Evolutionary conservation across 2,329 filamentous ascomycete species (phyloP), one percentile per base, ranked within the genome.

Genomic region (Dactylellina leptospora): DNA sequence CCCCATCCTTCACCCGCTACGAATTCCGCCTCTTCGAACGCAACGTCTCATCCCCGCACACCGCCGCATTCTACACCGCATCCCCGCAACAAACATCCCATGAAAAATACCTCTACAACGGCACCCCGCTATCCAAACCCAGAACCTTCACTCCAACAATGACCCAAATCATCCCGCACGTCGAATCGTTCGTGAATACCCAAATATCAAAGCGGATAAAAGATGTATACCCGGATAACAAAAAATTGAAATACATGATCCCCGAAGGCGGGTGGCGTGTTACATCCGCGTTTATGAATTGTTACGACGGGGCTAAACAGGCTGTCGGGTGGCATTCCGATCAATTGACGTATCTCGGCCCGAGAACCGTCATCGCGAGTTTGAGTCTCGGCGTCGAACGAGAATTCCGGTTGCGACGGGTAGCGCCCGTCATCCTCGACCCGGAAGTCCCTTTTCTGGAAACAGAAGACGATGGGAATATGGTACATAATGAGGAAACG

Each of bases 271-370:
- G 84, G 0, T 97, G 93, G 93, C 82, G 82, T 6, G 91, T 93
- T 8, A 97, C 97, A 78, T 91, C 92, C 0, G 92, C 93, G 0
- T 93, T 97, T 77, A 93, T 96, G 13, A 99, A 99, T 79, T 96
- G 92, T 81, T 99, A 99, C 79, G 83, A 88, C 76, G 93, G 93
- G 0, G 88, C 87, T 0, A 83, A 87, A 9, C 87, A 97, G 81
- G 91, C 84, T 72, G 93, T 97, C 0, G 95, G 95, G 28, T 97
- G 91, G 80, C 95, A 99, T 80, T 88, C 90, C 33, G 95, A 99
- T n/a, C 91, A 96, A 76, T 83, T 97, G 13, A 97, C 93, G 0
- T 97, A 97, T 77, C 85, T 97, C 0, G 95, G 95, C 0, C 95
- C 95, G 0, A 87, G 90, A 5, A 87, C 93, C 4, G 84, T 96